These are phyloP conservation scores for Acanthamoeba lenticulata DNA, from an alignment of 208 protist species.

Conservation along the genomic window DNA sequence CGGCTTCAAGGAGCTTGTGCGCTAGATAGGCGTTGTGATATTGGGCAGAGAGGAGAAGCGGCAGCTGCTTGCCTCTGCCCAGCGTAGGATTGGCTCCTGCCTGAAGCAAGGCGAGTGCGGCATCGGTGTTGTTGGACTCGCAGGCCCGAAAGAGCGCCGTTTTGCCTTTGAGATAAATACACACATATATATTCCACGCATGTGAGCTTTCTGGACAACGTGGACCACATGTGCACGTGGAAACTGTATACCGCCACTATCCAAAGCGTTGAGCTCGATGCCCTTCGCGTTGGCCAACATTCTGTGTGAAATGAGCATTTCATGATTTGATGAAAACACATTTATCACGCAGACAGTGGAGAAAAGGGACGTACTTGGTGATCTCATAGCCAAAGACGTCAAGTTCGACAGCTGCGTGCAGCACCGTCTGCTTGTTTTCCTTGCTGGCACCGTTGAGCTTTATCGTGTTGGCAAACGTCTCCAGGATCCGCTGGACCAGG, in stretches of 20 bases:
- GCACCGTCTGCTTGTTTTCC: neutral
- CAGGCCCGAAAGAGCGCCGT: neutral
- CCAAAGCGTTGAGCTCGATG: neutral
- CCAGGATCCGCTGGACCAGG: neutral
- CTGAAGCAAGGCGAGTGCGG: neutral
- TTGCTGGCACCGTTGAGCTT: neutral
- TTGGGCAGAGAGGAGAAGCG: neutral
- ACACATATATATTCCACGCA: too few relatives aligned
- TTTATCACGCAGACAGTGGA: too few relatives aligned
- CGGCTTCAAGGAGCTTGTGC: neutral
- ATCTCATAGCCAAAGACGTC: neutral
- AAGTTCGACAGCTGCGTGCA: neutral
- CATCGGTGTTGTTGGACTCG: neutral
- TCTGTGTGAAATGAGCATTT: neutral
- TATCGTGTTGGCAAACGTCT: neutral
- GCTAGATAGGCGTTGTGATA: neutral
- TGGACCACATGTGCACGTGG: too few relatives aligned
- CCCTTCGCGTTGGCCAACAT: neutral
- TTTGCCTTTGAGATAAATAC: neutral
- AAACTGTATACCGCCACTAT: neutral
- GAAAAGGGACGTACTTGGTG: neutral
- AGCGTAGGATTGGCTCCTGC: neutral
- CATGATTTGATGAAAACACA: too few relatives aligned
- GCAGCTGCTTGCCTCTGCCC: neutral
- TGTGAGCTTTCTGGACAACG: too few relatives aligned